A percentile compares a stretch with the other conserved stretches of the same genome.
Conservation (phyloP, 495 filamentous ascomycete species). For the Penicillium canariense region DNA sequence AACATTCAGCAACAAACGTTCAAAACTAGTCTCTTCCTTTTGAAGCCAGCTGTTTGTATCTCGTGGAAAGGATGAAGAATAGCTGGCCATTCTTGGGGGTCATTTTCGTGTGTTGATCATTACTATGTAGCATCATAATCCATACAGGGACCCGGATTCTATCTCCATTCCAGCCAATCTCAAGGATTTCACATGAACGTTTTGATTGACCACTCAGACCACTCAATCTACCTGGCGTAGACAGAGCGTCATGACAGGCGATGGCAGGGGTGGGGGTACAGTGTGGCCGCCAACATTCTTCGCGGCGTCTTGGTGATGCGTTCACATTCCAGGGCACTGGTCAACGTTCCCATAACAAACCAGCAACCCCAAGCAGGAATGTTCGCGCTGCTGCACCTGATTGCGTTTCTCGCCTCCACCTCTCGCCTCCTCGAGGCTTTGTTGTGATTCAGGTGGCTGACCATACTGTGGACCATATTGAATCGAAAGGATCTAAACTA, state of each 20-base stretch:
- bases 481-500: not conserved
- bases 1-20: not conserved
- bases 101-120: not conserved
- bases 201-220: not conserved
- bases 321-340: slow-evolving; percentile 34
- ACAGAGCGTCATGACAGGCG: not conserved
- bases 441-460: slow-evolving; percentile 14
- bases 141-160: not conserved
- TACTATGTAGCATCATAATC: not conserved
- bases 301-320: slow-evolving; percentile 28
- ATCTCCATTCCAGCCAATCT: slow-evolving; percentile 7
- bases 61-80: not conserved
- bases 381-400: not conserved
- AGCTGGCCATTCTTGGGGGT: not conserved
- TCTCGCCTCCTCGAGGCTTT: slow-evolving; percentile 12
- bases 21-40: not conserved
- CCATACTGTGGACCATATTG: not conserved
- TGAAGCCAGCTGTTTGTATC: not conserved
- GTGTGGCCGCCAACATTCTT: slow-evolving; percentile 39
- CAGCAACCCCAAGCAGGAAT: slow-evolving; percentile 16
- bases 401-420: slow-evolving; percentile 9
- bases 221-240: not conserved
- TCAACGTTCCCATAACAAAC: slow-evolving; percentile 40
- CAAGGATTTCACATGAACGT: not conserved
- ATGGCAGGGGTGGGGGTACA: slow-evolving; percentile 8